phyloP scores from a whole-genome alignment of 495 filamentous ascomycete genomes.

The Podospora conica region DNA sequence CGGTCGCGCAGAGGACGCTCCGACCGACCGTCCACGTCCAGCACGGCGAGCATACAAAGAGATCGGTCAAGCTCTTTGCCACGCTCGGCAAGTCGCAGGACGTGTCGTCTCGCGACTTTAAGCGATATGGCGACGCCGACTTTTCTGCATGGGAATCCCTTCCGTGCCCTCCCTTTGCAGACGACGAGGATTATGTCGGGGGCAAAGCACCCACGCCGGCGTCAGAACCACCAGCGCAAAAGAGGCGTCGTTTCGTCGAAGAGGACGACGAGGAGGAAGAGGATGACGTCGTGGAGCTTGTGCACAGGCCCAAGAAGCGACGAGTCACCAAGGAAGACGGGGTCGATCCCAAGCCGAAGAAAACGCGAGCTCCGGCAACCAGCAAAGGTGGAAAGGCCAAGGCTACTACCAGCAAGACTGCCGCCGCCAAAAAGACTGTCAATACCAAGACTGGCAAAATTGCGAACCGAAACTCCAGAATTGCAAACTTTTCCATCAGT shows the following conservation, averaged over 20 bases:
- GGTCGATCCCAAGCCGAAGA: not conserved
- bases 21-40: conserved; percentile 35
- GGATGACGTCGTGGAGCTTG: not conserved
- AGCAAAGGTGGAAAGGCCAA: not conserved
- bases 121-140: conserved; percentile 27
- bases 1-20: conserved; percentile 34
- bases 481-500: not conserved
- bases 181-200: conserved; percentile 19
- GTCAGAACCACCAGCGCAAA: not conserved
- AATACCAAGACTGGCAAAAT: conserved; percentile 14
- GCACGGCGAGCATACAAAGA: conserved; percentile 44
- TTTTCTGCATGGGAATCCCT: conserved; percentile 24
- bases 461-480: not conserved
- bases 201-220: not conserved
- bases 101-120: conserved; percentile 16
- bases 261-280: not conserved
- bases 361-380: not conserved
- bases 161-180: conserved; percentile 28
- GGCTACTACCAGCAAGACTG: conserved; percentile 1
- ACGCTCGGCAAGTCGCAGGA: conserved; percentile 30
- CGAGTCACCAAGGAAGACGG: not conserved
- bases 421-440: conserved; percentile 7
- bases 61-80: conserved; percentile 40
- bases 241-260: conserved; percentile 1
- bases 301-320: conserved; percentile 10